phyloP scores from a whole-genome alignment of 768 basidiomycete genomes.

The Astraeus odoratus region DNA sequence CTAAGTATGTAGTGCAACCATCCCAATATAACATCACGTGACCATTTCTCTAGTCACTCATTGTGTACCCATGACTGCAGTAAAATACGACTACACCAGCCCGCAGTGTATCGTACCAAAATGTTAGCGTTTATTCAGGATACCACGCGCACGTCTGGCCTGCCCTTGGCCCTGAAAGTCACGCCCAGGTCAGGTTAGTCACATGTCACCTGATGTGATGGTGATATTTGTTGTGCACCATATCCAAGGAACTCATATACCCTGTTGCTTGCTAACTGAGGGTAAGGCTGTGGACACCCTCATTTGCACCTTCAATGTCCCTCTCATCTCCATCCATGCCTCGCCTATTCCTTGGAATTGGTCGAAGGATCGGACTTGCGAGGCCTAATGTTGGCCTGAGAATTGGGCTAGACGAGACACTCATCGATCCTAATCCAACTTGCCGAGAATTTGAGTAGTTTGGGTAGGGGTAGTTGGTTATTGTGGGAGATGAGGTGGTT shows the following conservation, averaged over 20 bases:
- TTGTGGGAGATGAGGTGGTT: constrained; percentile 66
- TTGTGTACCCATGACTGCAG: no score
- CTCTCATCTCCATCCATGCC: constrained; percentile 53
- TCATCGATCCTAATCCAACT: constrained; percentile 36
- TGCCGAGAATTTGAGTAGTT: constrained; percentile 30
- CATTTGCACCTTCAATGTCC: constrained; percentile 74
- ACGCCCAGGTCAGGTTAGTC: no score
- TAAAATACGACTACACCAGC: no score
- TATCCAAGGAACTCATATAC: no score
- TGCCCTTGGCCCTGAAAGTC: no score
- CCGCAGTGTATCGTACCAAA: no score
- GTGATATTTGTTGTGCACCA: no score
- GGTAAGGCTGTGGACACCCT: constrained; percentile 62
- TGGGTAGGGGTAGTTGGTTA: constrained; percentile 44
- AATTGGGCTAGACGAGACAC: constrained; percentile 68
- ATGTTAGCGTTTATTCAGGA: no score
- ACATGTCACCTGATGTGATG: no score
- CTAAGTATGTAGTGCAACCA: not conserved
- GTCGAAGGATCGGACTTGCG: constrained; percentile 70
- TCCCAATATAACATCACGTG: not conserved
- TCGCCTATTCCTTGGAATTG: constrained; percentile 49
- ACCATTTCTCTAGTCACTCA: not conserved
- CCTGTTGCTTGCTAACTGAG: constrained; percentile 19
- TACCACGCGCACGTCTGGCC: no score
- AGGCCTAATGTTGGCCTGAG: constrained; percentile 64